phyloP scores from a whole-genome alignment of 2,329 filamentous ascomycete genomes.

The Colletotrichum graminicola region DNA sequence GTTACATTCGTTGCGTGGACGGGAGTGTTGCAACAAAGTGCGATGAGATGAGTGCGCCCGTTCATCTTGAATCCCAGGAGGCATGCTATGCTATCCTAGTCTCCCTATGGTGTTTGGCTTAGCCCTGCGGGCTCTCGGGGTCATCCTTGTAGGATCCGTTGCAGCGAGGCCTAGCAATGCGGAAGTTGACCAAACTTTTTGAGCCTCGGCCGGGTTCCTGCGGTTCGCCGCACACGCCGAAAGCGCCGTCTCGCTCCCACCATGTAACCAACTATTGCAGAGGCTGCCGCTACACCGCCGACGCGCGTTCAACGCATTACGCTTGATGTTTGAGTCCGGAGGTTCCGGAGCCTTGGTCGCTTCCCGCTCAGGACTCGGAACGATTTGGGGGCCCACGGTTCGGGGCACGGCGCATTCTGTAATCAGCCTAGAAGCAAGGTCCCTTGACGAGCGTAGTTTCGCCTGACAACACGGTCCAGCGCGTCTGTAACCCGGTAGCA shows the following conservation, averaged over 20 bases:
- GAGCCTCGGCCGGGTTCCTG: constrained; percentile 18
- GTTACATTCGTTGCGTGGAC: constrained; percentile 35
- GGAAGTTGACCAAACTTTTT: constrained; percentile 32
- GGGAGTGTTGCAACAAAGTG: constrained; percentile 23
- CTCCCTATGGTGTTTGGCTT: constrained; percentile 15
- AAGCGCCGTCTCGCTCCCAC: not conserved
- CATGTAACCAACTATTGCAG: not conserved
- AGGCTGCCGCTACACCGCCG: constrained; percentile 8
- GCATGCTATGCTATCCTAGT: constrained; percentile 6
- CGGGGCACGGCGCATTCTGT: constrained; percentile 4
- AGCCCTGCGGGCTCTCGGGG: constrained; percentile 1
- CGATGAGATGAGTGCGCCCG: constrained; percentile 37
- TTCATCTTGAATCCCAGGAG: constrained; percentile 36
- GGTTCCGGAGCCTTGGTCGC: not conserved
- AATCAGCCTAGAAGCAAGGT: constrained; percentile 8
- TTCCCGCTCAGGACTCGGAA: constrained; percentile 14
- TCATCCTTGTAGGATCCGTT: constrained; percentile 22
- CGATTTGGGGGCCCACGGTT: constrained; percentile 28
- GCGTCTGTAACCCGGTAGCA: constrained; percentile 1
- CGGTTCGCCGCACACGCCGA: not conserved
- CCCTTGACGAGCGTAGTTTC: constrained; percentile 18
- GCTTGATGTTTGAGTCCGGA: constrained; percentile 1
- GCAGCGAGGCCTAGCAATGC: constrained; percentile 22
- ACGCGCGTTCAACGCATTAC: constrained; percentile 18
- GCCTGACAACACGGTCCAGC: constrained; percentile 1